Base-by-base conservation (phyloP, 441 rosid species). In the Flueggea neowawraea region DNA sequence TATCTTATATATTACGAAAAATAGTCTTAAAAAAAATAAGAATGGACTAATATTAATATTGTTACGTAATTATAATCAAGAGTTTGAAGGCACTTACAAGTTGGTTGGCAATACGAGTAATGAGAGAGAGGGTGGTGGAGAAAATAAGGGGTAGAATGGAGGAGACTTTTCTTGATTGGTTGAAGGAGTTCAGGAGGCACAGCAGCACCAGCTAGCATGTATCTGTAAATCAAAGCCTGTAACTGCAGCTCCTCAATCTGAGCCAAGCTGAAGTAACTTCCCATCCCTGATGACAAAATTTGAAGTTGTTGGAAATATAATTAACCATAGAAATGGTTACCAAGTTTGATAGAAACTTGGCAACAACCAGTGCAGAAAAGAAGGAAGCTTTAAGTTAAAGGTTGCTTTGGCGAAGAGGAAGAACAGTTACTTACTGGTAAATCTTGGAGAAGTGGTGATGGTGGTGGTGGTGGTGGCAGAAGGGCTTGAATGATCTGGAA, bases 171-270 rank as follows among this genome's bases (percentile, higher is more conserved):
- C 86, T 75, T 88, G 83, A 95, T 91, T 28, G 86, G 89, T 51
- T 79, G 84, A 39, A 95, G 90, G 6, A 95, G 91, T 68, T 95
- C 92, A 33, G 82, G 78, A 44, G 98, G 97, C 72, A 95, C 84
- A 60, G 83, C 70, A 60, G 85, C 84, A 45, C 96, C 96, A 63
- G 91, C 91, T 52, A 82, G 36, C 92, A 95, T 89, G 75, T 89
- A 91, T 47, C 92, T 83, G 62, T 80, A 95, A 75, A 95, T 95
- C 88, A 89, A 72, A 55, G 97, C 99, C 72, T 95, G 99, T 50
- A 86, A 80, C 79, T 95, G 96, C 44, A 95, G 91, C 66, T 95
- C 98, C 71, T 88, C 95, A 95, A 95, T 78, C 69, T 91, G 98
- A 54, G 80, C 70, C 85, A 73, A 79, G 80, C 93, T 91, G 61